A percentile compares a stretch with the other conserved stretches of the same genome.
These are phyloP conservation scores for Diaporthe batatas DNA, from an alignment of 2,329 filamentous ascomycete genomes.

Conservation along the genomic window DNA sequence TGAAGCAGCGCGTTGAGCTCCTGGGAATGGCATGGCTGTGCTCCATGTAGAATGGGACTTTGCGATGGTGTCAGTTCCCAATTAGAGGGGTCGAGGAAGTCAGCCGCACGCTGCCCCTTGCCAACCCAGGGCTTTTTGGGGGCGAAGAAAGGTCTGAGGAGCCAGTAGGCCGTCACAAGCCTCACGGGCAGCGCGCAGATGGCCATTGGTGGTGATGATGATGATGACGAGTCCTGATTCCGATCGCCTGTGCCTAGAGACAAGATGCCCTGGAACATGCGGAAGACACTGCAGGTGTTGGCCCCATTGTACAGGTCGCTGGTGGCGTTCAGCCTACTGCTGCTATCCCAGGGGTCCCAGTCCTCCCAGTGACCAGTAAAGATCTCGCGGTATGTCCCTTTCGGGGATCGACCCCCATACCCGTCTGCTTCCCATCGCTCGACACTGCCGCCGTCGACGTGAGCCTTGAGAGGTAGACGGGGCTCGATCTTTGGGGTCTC, in stretches of 20 bases:
- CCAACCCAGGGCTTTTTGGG: constrained; percentile 24
- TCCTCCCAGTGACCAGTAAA: constrained; percentile 79
- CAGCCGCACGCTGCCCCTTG: constrained; percentile 14
- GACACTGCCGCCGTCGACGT: constrained; percentile 74
- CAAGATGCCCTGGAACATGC: constrained; percentile 85
- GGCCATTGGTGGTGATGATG: constrained; percentile 64
- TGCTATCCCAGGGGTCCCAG: constrained; percentile 81
- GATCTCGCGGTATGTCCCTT: constrained; percentile 73
- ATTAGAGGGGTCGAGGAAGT: constrained; percentile 36
- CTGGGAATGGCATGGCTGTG: constrained; percentile 76
- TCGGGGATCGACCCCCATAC: constrained; percentile 61
- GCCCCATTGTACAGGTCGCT: constrained; percentile 80
- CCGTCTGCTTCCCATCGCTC: constrained; percentile 76
- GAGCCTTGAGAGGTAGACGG: constrained; percentile 65
- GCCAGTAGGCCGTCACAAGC: constrained; percentile 81
- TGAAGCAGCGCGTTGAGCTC: constrained; percentile 78
- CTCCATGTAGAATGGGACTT: constrained; percentile 75
- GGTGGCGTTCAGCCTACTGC: constrained; percentile 71
- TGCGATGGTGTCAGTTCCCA: constrained; percentile 43
- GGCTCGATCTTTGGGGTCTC: constrained; percentile 56
- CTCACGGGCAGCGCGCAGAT: constrained; percentile 77
- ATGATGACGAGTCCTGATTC: neutral
- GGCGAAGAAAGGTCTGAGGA: constrained; percentile 79
- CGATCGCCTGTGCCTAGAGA: constrained; percentile 74
- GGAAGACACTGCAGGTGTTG: constrained; percentile 79